Evolutionary conservation across 176 grass and related monocot species (phyloP).

Genomic region (Triticum timopheevii): DNA sequence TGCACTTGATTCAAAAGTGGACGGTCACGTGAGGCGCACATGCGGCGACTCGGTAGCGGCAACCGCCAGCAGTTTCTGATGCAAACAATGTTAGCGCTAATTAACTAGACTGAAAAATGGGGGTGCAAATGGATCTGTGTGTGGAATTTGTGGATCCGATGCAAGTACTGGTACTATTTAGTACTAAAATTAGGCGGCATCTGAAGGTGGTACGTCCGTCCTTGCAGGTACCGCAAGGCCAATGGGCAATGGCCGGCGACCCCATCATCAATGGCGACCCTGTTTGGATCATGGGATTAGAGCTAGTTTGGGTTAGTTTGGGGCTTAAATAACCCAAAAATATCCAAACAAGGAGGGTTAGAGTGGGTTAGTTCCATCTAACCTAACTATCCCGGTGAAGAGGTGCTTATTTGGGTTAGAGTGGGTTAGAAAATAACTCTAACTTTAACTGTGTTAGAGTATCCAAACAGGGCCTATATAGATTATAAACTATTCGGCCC

Average conservation of each 20-base stretch:
- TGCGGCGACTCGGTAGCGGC: conserved; percentile 27
- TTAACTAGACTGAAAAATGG: background rate
- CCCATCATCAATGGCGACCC: conserved; percentile 10
- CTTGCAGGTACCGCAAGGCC: conserved; percentile 44
- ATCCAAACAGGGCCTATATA: too few relatives aligned
- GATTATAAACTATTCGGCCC: conserved; percentile 22
- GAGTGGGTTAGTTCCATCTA: too few relatives aligned
- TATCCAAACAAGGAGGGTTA: too few relatives aligned
- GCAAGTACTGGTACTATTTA: background rate
- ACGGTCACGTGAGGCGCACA: conserved; percentile 25
- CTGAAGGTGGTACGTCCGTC: conserved; percentile 51
- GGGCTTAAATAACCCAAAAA: too few relatives aligned
- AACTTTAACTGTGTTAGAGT: too few relatives aligned
- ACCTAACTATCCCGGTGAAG: too few relatives aligned
- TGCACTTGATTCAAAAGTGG: background rate
- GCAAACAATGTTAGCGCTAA: background rate
- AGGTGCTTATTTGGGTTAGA: too few relatives aligned
- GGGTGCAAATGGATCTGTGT: conserved; percentile 14
- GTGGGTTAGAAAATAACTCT: too few relatives aligned
- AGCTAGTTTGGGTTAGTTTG: too few relatives aligned
- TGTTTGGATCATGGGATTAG: too few relatives aligned
- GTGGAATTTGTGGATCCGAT: conserved; percentile 38
- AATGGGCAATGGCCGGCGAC: conserved; percentile 14
- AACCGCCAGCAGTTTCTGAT: conserved; percentile 15
- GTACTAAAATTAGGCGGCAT: conserved; percentile 15